Evolutionary conservation across 441 rosid species (phyloP), one percentile per base, ranked within the genome.

Genomic region (Eutrema salsugineum): DNA sequence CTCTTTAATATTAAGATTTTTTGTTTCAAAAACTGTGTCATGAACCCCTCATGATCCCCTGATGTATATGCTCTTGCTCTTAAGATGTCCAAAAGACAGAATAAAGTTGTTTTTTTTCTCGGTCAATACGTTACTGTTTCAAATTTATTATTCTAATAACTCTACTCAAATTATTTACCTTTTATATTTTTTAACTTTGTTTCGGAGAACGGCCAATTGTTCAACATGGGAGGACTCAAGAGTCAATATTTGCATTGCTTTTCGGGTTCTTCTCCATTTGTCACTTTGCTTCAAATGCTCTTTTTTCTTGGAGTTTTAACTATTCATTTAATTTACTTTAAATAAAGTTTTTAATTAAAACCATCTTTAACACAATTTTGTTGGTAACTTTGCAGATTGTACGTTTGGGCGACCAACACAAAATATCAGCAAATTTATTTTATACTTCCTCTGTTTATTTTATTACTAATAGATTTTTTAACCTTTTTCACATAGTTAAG

Each of bases 261-360:
- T 63, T 60, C 57, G 56, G 63, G 27, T 51, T 67, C 8, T 60
- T 67, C 33, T 67, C 57, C 63, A 60, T 53, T 61, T 75, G 64
- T 68, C 73, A 59, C 78, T 75, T 75, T 75, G 78, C 78, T 67
- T 75, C 63, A 67, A 47, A 42, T 30, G 66, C 22, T 22, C 32
- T 66, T 57, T 57, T 46, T 30, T 32, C 53, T 43, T 71, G 55
- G 38, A 71, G 55, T 53, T 71, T 51, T 9, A 55, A 33, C 9
- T 56, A 16, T 55, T 69, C 39, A 27, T 70, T 59, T 48, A 12
- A 15, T 28, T 5, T 22, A 54, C n/a, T 22, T 24, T 6, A 11
- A 12, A 51, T 28, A 2, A 28, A 2, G 8, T 5, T 4, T 6
- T 38, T 10, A 38, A 10, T 39, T 39, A 39, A 33, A 8, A 8